A percentile compares a stretch with the other conserved stretches of the same genome.
Conservation (phyloP, 2,329 filamentous ascomycete genomes). For the Cercospora nicotianae region DNA sequence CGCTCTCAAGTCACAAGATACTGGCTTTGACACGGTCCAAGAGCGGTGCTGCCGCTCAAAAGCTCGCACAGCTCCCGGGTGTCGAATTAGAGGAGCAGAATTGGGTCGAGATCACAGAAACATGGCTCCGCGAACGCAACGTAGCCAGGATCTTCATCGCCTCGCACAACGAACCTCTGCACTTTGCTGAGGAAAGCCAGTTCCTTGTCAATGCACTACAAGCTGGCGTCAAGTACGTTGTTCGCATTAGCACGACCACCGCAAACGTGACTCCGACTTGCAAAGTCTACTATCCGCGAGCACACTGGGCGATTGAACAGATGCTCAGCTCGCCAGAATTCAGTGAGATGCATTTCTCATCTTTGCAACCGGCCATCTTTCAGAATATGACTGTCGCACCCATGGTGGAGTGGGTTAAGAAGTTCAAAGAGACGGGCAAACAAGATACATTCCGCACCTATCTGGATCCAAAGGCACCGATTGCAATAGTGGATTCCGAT, state of each 20-base stretch:
- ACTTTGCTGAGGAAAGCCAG: conserved; percentile 46
- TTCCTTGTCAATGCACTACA: conserved; percentile 41
- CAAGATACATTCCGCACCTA: not conserved
- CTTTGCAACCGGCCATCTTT: conserved; percentile 45
- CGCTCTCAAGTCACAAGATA: conserved; percentile 28
- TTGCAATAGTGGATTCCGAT: not conserved
- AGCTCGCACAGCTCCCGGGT: conserved; percentile 38
- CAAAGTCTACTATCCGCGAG: conserved; percentile 41
- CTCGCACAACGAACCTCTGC: conserved; percentile 40
- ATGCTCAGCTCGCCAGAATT: conserved; percentile 42
- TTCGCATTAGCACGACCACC: conserved; percentile 46
- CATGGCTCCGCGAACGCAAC: conserved; percentile 44
- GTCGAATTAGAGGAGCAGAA: conserved; percentile 41
- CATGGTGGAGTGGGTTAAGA: not conserved
- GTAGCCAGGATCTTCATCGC: conserved; percentile 46
- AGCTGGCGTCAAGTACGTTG: conserved; percentile 46
- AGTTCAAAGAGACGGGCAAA: not conserved
- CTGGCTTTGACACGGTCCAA: conserved; percentile 40
- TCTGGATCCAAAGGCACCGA: not conserved
- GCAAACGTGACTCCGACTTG: conserved; percentile 42
- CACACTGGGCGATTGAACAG: conserved; percentile 47
- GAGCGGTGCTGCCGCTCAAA: conserved; percentile 27
- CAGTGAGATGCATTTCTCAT: conserved; percentile 41
- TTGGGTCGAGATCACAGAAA: conserved; percentile 43
- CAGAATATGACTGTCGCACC: not conserved